A percentile compares a stretch with the other conserved stretches of the same genome.
Evolutionary conservation across 2,329 filamentous ascomycete species (phyloP).

Genomic region (Triangularia setosa): DNA sequence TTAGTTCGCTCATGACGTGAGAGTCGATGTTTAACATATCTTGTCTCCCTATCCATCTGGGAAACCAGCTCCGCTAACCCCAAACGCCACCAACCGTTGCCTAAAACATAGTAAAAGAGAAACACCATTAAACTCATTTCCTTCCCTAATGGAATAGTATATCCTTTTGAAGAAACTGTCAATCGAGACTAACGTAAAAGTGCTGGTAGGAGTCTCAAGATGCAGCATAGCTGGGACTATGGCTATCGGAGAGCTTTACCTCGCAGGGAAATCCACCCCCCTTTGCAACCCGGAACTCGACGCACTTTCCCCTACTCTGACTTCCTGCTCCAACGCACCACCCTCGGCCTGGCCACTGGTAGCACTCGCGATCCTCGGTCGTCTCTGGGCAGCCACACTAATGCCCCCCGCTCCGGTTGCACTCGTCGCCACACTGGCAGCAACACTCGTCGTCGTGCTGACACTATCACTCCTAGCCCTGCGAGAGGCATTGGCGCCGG

Average conservation of each 20-base stretch:
- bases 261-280: neutral
- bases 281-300: conserved; percentile 42
- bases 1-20: neutral
- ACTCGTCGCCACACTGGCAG: conserved; percentile 32
- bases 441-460: conserved; percentile 49
- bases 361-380: conserved; percentile 45
- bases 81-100: neutral
- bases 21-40: neutral
- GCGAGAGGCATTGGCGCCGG: conserved; percentile 29
- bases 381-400: conserved; percentile 43
- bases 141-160: neutral
- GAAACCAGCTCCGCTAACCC: neutral
- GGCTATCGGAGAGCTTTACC: neutral
- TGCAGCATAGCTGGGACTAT: neutral
- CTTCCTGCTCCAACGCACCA: conserved; percentile 56
- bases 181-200: neutral
- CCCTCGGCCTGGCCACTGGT: conserved; percentile 46
- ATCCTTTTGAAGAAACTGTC: neutral
- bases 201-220: neutral
- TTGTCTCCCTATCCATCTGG: neutral
- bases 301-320: conserved; percentile 60
- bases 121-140: neutral
- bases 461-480: conserved; percentile 45
- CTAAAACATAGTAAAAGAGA: neutral
- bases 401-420: conserved; percentile 32